Percentiles rank a stretch among this genome's conserved stretches.
phyloP scores from a whole-genome alignment of 2,329 filamentous ascomycete species.

The Ilyonectria mors-panacis region DNA sequence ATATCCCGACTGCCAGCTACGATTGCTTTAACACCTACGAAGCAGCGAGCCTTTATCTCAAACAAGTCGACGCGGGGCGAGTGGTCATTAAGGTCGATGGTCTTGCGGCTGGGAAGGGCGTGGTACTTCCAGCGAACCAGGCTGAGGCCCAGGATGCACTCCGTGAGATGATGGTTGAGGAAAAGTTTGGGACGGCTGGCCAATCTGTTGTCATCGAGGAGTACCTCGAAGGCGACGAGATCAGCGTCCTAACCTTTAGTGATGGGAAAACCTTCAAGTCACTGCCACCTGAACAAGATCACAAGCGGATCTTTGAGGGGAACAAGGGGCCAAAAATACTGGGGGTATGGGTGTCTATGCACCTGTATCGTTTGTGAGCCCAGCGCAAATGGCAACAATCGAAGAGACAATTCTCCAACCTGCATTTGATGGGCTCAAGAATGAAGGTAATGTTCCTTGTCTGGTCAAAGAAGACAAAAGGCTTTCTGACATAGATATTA shows the following conservation, averaged over 20 bases:
- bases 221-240: constrained; percentile 77
- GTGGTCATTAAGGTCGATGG: constrained; percentile 84
- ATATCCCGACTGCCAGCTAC: constrained; percentile 82
- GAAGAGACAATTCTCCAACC: constrained; percentile 69
- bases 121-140: constrained; percentile 55
- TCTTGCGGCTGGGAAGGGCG: constrained; percentile 82
- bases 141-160: constrained; percentile 75
- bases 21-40: constrained; percentile 77
- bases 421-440: constrained; percentile 73
- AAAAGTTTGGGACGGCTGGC: constrained; percentile 76
- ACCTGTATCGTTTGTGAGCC: constrained; percentile 69
- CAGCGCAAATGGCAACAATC: constrained; percentile 69
- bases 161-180: constrained; percentile 77
- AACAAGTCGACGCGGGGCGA: constrained; percentile 65
- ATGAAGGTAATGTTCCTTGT: constrained; percentile 59
- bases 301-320: constrained; percentile 79
- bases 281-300: constrained; percentile 80
- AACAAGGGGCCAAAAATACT: constrained; percentile 80
- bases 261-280: constrained; percentile 76
- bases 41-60: constrained; percentile 72
- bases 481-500: background rate
- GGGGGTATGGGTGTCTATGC: constrained; percentile 85
- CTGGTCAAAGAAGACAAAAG: too few relatives aligned
- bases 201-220: constrained; percentile 82
- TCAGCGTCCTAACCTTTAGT: constrained; percentile 77